Evolutionary conservation across 2,329 filamentous ascomycete genomes (phyloP).

Genomic region (Penicillium sp.): DNA sequence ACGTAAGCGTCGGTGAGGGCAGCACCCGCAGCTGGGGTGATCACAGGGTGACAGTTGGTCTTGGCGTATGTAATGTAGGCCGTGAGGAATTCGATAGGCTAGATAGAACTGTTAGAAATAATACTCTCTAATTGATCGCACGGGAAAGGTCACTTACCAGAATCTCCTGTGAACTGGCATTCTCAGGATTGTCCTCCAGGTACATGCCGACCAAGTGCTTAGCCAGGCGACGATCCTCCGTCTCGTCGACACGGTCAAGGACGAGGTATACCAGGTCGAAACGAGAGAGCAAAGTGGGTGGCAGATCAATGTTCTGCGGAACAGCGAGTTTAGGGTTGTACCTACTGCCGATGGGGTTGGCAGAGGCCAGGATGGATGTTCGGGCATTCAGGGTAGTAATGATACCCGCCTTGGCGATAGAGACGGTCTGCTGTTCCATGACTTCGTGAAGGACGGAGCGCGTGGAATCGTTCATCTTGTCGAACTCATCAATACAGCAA

Average conservation of each 20-base stretch:
- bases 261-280: constrained; percentile 98
- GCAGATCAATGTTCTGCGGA: constrained; percentile 96
- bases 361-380: constrained; percentile 92
- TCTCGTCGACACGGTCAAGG: constrained; percentile 88
- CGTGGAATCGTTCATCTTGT: constrained; percentile 75
- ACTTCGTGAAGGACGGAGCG: constrained; percentile 74
- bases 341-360: constrained; percentile 95
- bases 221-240: constrained; percentile 80
- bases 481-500: constrained; percentile 76
- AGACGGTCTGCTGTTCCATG: constrained; percentile 78
- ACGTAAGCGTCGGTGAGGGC: constrained; percentile 87
- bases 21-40: constrained; percentile 75
- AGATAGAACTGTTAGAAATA: constrained; percentile 17
- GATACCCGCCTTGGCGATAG: constrained; percentile 74
- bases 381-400: constrained; percentile 89
- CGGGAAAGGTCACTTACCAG: constrained; percentile 58
- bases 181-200: constrained; percentile 88
- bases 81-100: constrained; percentile 94
- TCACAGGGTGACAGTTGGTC: constrained; percentile 74
- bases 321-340: constrained; percentile 96
- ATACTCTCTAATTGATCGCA: neutral
- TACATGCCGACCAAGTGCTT: constrained; percentile 96
- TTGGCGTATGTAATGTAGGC: constrained; percentile 97
- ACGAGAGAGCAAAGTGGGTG: constrained; percentile 88
- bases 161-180: constrained; percentile 72